Percentiles rank a stretch among this genome's conserved stretches.
Evolutionary conservation across 768 basidiomycete species (phyloP).

Genomic region (Kwoniella europaea): DNA sequence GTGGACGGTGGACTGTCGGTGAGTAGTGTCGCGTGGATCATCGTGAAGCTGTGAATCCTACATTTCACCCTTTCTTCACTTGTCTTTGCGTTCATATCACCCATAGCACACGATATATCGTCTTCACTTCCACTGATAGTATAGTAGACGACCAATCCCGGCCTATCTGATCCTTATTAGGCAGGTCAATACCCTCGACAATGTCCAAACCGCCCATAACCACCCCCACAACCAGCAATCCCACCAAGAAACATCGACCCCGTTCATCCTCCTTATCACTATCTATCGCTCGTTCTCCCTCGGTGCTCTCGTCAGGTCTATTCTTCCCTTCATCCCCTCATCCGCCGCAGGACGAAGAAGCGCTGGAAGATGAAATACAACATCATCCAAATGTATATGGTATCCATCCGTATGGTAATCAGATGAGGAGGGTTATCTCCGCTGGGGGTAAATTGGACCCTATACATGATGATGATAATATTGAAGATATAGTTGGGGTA

Average conservation of each 20-base stretch:
- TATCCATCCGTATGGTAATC: constrained; percentile 8
- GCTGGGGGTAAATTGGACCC: not conserved
- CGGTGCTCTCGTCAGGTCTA: constrained; percentile 18
- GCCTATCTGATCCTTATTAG: not conserved
- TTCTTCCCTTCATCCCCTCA: constrained; percentile 10
- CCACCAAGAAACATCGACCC: constrained; percentile 11
- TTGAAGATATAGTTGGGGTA: constrained; percentile 2
- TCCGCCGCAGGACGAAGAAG: not conserved
- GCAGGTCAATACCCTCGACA: not conserved
- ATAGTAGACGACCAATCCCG: too few species aligned
- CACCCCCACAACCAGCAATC: constrained; percentile 1
- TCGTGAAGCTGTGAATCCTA: too few species aligned
- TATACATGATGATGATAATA: not conserved
- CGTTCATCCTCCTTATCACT: constrained; percentile 21
- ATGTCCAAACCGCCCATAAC: not conserved
- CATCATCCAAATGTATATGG: constrained; percentile 6
- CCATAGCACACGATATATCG: not conserved
- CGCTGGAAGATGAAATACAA: constrained; percentile 1
- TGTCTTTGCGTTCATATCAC: not conserved
- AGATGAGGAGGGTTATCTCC: not conserved
- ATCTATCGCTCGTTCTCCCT: constrained; percentile 33
- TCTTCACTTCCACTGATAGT: too few species aligned
- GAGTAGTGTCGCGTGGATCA: too few species aligned
- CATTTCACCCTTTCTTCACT: too few species aligned
- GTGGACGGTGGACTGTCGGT: too few species aligned